Conservation (phyloP, 345 rosid genomes). For the Eucalyptus microcorys region DNA sequence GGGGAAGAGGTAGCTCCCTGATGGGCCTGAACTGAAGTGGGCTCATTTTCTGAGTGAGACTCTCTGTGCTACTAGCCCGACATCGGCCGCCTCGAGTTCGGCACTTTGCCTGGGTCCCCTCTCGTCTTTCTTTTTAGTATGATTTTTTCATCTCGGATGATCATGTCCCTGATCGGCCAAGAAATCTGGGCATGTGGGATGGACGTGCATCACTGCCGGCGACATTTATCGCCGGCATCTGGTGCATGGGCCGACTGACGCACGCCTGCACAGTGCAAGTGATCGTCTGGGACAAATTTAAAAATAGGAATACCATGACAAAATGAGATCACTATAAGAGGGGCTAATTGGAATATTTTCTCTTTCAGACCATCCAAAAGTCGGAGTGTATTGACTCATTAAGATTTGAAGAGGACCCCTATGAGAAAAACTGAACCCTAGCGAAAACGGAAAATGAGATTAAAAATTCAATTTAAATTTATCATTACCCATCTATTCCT, state of each 20-base stretch:
- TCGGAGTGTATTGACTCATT: neutral
- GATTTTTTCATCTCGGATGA: neutral
- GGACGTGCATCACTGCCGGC: neutral
- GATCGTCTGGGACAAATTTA: no score
- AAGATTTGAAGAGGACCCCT: no score
- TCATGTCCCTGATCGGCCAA: neutral
- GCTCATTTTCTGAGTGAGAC: neutral
- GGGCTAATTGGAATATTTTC: no score
- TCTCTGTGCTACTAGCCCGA: neutral
- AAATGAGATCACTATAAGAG: no score
- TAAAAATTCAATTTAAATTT: no score
- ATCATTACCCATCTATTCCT: neutral
- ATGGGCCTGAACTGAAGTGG: neutral
- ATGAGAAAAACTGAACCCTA: neutral
- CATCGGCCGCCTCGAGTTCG: neutral
- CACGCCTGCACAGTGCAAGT: fast-evolving
- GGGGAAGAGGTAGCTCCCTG: neutral
- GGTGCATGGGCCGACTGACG: fast-evolving
- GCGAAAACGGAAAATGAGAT: neutral
- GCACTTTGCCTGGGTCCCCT: neutral
- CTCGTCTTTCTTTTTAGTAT: neutral
- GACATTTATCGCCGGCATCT: fast-evolving
- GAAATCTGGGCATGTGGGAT: neutral
- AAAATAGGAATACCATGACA: no score
- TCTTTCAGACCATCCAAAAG: no score